Evolutionary conservation across 2,329 filamentous ascomycete species (phyloP), one percentile per base, ranked within the genome.

Genomic region (Cladosporium cucumerinum): DNA sequence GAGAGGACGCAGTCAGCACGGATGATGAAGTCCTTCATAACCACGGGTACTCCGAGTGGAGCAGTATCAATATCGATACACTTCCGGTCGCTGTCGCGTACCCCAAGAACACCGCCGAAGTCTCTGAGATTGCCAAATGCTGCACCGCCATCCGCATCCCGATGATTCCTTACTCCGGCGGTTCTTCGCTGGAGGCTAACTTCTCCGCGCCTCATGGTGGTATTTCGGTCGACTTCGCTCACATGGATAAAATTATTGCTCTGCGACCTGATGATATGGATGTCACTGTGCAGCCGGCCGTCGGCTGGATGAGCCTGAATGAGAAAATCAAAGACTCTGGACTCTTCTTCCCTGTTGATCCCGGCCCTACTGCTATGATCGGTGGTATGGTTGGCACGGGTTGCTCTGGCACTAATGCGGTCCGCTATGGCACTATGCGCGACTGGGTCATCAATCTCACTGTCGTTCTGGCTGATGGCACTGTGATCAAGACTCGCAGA

Each of bases 221-320:
- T 14, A 86, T 97, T 73, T 94, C 91, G 69, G 90, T 97, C 59
- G 93, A 97, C 74, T 97, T 97, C 75, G 86, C 87, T 0, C 87
- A 86, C 72, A 97, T 97, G 93, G 89, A 96, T 75, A 82, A 88
- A 72, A 89, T 97, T 28, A 71, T 97, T 32, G 82, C 88, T 62
- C 82, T 97, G 64, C 90, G 96, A 75, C 88, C 90, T 70, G 89
- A 91, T 4, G 93, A 97, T 75, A 92, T 97, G 90, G 93, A 97
- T 71, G 84, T 97, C 58, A 91, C 96, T 5, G 92, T 97, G 3
- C 93, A 97, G 76, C 93, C 93, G 3, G 91, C 90, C 7, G 89
- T 97, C 11, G 89, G 90, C n/a, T 97, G 93, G 93, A 93, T 96
- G 84, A 87, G 90, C 61, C 80, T 97, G 65, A 97, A 97, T 72